Evolutionary conservation across 495 filamentous ascomycete genomes (phyloP).

Genomic region (Tuber calosporum): DNA sequence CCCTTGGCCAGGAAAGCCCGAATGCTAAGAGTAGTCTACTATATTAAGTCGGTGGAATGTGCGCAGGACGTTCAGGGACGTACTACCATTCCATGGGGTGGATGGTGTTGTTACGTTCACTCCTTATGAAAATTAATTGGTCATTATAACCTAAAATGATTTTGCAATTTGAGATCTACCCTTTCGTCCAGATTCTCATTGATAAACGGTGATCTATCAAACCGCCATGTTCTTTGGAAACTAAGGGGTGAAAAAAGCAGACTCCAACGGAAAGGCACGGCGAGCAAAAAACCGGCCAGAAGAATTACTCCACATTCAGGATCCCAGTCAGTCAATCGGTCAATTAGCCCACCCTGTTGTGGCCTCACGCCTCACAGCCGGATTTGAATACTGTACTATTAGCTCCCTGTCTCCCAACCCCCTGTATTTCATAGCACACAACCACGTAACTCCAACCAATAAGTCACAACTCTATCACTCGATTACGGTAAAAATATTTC

Average conservation of each 20-base stretch:
- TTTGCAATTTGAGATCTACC: neutral
- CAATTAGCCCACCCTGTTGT: neutral
- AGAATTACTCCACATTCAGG: neutral
- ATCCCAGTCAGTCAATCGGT: neutral
- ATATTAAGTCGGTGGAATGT: conserved; percentile 12
- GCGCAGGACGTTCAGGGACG: conserved; percentile 8
- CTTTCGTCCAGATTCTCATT: neutral
- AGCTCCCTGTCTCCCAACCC: neutral
- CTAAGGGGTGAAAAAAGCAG: neutral
- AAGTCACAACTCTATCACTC: neutral
- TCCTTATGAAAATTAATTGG: neutral
- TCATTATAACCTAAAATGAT: neutral
- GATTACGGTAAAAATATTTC: neutral
- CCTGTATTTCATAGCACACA: neutral
- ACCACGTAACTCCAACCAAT: neutral
- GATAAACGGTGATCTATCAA: neutral
- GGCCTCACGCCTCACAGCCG: neutral
- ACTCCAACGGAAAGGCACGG: neutral
- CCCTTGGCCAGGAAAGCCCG: neutral
- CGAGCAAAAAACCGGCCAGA: neutral
- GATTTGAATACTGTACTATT: neutral
- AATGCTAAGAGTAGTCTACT: neutral
- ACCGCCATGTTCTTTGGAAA: neutral
- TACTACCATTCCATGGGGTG: conserved; percentile 9
- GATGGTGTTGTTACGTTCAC: conserved; percentile 11